Evolutionary conservation across 2,329 filamentous ascomycete species (phyloP), one percentile per base, ranked within the genome.

Genomic region (Colletotrichum nymphaeae): DNA sequence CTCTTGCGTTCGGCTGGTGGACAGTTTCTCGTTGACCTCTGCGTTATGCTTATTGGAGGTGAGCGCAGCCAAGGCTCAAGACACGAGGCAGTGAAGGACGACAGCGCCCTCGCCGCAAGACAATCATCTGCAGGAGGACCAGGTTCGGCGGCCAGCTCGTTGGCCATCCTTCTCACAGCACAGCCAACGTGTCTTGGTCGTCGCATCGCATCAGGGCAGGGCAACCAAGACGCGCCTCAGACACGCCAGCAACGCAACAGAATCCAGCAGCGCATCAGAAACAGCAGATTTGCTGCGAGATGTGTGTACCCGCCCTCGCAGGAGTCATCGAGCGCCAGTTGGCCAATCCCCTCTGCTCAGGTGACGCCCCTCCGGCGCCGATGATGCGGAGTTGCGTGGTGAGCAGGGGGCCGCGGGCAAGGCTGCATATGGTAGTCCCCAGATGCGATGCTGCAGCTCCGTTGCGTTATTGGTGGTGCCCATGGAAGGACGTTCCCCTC

Each of bases 341-440:
- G 46, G 42, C 72, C 72, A 74, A 74, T 74, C 72, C 72, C 56
- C 28, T 53, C 24, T 58, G 62, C 57, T 72, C 72, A 74, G 56
- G 72, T 74, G 72, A 72, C 68, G 62, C 68, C 62, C 53, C 22
- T 53, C 62, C 58, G 62, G 63, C 72, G 37, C 68, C 53, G 68
- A 74, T 72, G 72, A 72, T 74, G 72, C 69, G 72, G 68, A 74
- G 72, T 72, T 74, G 69, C 72, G 68, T 74, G 72, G 56, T 67
- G 52, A 58, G 52, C 57, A 63, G 53, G 72, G 72, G 67, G 52
- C 26, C 28, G 70, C 28, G 57, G 57, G 72, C 72, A 74, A 72
- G 72, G 72, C 72, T 74, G 72, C 72, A 72, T 74, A 52, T 67
- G 57, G 22, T 67, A 30, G 62, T 64, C 52, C 72, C 72, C 68